Evolutionary conservation across 371 early-diverging fungal genomes (phyloP).

Genomic region (Mortierella sp.): DNA sequence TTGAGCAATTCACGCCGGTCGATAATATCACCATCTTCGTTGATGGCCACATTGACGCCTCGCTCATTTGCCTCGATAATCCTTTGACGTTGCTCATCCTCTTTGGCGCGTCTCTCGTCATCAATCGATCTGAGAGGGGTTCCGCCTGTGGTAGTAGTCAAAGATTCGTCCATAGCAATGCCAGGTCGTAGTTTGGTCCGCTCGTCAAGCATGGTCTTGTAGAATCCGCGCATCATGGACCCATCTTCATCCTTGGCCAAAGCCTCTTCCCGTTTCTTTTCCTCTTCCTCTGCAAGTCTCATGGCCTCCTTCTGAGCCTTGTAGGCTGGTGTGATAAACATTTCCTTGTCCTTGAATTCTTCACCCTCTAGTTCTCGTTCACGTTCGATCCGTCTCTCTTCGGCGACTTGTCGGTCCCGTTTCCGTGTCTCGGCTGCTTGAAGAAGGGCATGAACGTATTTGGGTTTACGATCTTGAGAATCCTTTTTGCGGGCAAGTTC

Average conservation of each 20-base stretch:
- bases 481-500: slow-evolving; percentile 46
- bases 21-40: slow-evolving; percentile 82
- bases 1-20: slow-evolving; percentile 82
- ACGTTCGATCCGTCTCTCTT: slow-evolving; percentile 82
- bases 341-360: slow-evolving; percentile 82
- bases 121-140: slow-evolving; percentile 32
- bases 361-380: slow-evolving; percentile 82
- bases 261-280: slow-evolving; percentile 70
- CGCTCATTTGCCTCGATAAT: slow-evolving; percentile 53
- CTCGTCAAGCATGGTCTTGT: slow-evolving; percentile 60
- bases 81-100: slow-evolving; percentile 42
- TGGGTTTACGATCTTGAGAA: slow-evolving; percentile 61
- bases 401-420: slow-evolving; percentile 82
- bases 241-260: slow-evolving; percentile 54
- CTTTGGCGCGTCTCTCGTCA: slow-evolving; percentile 49
- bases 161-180: slow-evolving; percentile 23
- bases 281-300: slow-evolving; percentile 84
- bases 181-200: slow-evolving; percentile 40
- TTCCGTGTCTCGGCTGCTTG: slow-evolving; percentile 85
- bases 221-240: slow-evolving; percentile 65
- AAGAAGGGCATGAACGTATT: slow-evolving; percentile 82
- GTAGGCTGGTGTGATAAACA: slow-evolving; percentile 88
- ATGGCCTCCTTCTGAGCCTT: slow-evolving; percentile 85
- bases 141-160: slow-evolving; percentile 13
- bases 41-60: slow-evolving; percentile 65